phyloP scores from a whole-genome alignment of 148 eudicot genomes.

The Camellia granthamiana region DNA sequence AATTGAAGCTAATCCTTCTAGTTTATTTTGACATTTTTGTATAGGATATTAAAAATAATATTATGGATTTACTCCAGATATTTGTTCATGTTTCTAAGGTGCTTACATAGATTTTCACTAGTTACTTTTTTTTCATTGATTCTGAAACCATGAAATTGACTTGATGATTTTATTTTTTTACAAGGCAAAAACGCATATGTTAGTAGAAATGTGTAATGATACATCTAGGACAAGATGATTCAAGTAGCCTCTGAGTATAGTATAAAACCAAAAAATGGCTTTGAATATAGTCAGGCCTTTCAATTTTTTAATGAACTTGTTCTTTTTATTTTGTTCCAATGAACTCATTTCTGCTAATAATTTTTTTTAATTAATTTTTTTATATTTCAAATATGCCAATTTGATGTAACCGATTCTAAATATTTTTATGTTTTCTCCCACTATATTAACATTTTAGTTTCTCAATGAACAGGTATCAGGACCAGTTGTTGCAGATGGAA shows the following conservation, averaged over 20 bases:
- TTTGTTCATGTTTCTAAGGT: too few relatives aligned
- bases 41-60: neutral
- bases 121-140: too few relatives aligned
- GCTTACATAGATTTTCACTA: too few relatives aligned
- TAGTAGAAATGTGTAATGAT: too few relatives aligned
- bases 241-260: neutral
- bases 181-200: too few relatives aligned
- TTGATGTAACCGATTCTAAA: neutral
- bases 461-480: conserved; percentile 70
- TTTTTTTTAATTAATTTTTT: neutral
- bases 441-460: neutral
- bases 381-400: neutral
- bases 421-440: neutral
- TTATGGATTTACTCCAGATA: too few relatives aligned
- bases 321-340: neutral
- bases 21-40: neutral
- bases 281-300: too few relatives aligned
- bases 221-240: neutral
- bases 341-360: neutral
- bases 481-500: conserved; percentile 99
- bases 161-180: too few relatives aligned
- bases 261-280: neutral
- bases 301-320: neutral
- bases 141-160: too few relatives aligned
- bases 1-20: too few relatives aligned